These are phyloP conservation scores for Chimonanthus salicifolius DNA, from an alignment of 164 flowering plant genomes.

Conservation along the genomic window DNA sequence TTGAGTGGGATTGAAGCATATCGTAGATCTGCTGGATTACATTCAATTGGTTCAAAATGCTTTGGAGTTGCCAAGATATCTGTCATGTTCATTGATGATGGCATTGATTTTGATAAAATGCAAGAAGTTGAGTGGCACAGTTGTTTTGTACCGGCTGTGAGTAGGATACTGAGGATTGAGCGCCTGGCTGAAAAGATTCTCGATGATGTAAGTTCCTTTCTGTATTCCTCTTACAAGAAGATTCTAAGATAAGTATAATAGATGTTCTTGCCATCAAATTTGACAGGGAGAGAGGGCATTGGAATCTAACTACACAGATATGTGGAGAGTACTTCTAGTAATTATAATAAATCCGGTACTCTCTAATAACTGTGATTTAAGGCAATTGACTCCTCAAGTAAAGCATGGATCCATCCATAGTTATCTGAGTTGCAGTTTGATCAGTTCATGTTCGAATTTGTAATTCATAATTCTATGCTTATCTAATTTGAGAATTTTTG, in stretches of 20 bases:
- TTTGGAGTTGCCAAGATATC: slow-evolving; percentile 64
- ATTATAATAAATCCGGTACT: too few relatives aligned
- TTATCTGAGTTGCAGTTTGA: too few relatives aligned
- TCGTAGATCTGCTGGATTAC: slow-evolving; percentile 48
- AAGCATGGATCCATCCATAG: too few relatives aligned
- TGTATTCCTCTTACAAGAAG: background rate
- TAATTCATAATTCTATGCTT: too few relatives aligned
- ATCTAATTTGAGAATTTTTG: too few relatives aligned
- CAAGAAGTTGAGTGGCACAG: slow-evolving; percentile 67
- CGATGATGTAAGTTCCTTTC: slow-evolving; percentile 35
- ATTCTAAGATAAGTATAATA: background rate
- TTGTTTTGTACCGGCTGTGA: slow-evolving; percentile 46
- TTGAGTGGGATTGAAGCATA: slow-evolving; percentile 52
- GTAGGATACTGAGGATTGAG: slow-evolving; percentile 75
- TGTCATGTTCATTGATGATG: slow-evolving; percentile 80
- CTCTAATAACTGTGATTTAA: too few relatives aligned
- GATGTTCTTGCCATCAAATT: too few relatives aligned
- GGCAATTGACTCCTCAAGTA: too few relatives aligned
- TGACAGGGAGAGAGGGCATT: too few relatives aligned
- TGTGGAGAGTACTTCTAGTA: too few relatives aligned
- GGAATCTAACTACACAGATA: too few relatives aligned
- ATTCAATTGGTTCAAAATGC: slow-evolving; percentile 45
- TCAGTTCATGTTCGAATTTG: too few relatives aligned
- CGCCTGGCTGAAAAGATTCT: slow-evolving; percentile 73
- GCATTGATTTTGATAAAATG: slow-evolving; percentile 62